A percentile compares a stretch with the other conserved stretches of the same genome.
phyloP scores from a whole-genome alignment of 345 rosid species.

The Ceriops decandra region DNA sequence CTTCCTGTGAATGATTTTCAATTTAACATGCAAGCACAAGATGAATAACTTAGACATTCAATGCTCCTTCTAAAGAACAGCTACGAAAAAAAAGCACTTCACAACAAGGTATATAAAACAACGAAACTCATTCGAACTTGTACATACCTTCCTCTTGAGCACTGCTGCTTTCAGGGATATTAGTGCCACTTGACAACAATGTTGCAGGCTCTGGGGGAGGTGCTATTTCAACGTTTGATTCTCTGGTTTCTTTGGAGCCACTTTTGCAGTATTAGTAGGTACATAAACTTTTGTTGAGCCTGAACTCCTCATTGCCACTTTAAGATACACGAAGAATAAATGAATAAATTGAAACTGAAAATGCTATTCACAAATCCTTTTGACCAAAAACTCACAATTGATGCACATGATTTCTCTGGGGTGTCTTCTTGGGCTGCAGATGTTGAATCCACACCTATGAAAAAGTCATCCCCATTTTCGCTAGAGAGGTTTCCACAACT shows the following conservation, averaged over 20 bases:
- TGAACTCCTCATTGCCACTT: slow-evolving; percentile 13
- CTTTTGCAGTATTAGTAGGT: slow-evolving; percentile 7
- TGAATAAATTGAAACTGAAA: not conserved
- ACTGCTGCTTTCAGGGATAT: slow-evolving; percentile 9
- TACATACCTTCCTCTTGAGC: slow-evolving; percentile 19
- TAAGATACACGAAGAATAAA: slow-evolving; percentile 12
- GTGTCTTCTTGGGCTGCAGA: slow-evolving; percentile 15
- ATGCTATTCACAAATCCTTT: not conserved
- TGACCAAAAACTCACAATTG: slow-evolving; percentile 22
- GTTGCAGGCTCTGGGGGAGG: slow-evolving; percentile 14
- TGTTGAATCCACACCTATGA: slow-evolving; percentile 14
- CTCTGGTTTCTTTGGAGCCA: slow-evolving; percentile 13
- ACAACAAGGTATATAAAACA: not conserved
- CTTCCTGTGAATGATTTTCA: not conserved
- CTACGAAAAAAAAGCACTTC: not conserved
- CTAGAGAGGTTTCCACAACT: slow-evolving; percentile 13
- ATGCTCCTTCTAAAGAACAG: not conserved
- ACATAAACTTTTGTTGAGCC: slow-evolving; percentile 10
- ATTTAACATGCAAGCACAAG: not conserved
- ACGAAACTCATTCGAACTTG: not conserved
- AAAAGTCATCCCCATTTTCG: slow-evolving; percentile 10
- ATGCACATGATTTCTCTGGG: slow-evolving; percentile 30
- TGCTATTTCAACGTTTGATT: not conserved
- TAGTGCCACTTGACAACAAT: slow-evolving; percentile 10
- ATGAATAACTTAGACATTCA: not conserved